A percentile compares a stretch with the other conserved stretches of the same genome.
phyloP scores from a whole-genome alignment of 2,329 filamentous ascomycete genomes.

The Albifimbria verrucaria region DNA sequence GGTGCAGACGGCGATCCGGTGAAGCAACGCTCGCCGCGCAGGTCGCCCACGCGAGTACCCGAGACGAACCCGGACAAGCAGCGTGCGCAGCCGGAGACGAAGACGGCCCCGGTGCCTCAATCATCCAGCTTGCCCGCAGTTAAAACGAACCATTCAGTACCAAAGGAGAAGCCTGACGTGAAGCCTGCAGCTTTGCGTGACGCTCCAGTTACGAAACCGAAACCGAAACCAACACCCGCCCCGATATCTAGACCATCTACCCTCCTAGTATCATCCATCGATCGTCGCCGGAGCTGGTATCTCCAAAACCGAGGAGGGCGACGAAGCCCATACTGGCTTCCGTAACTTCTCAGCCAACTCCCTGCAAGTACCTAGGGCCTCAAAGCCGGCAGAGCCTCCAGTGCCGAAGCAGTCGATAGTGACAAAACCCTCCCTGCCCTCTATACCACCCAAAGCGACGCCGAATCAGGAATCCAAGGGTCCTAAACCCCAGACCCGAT shows the following conservation, averaged over 20 bases:
- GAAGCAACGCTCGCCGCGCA: slow-evolving; percentile 26
- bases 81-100: neutral
- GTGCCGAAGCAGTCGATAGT: too few species aligned
- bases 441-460: neutral
- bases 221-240: neutral
- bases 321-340: slow-evolving; percentile 6
- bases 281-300: slow-evolving; percentile 22
- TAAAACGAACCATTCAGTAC: neutral
- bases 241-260: slow-evolving; percentile 4
- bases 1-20: slow-evolving; percentile 24
- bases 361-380: too few species aligned
- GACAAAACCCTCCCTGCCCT: neutral
- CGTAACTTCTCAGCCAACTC: neutral
- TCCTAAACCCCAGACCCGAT: too few species aligned
- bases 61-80: neutral
- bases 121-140: neutral
- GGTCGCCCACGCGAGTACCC: slow-evolving; percentile 9
- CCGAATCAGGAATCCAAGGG: too few species aligned
- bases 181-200: neutral
- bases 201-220: neutral
- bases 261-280: slow-evolving; percentile 13
- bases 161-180: neutral
- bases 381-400: neutral
- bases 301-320: slow-evolving; percentile 18
- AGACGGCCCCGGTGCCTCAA: neutral